phyloP scores from a whole-genome alignment of 2,329 filamentous ascomycete genomes.

The Penicillium sclerotiorum region DNA sequence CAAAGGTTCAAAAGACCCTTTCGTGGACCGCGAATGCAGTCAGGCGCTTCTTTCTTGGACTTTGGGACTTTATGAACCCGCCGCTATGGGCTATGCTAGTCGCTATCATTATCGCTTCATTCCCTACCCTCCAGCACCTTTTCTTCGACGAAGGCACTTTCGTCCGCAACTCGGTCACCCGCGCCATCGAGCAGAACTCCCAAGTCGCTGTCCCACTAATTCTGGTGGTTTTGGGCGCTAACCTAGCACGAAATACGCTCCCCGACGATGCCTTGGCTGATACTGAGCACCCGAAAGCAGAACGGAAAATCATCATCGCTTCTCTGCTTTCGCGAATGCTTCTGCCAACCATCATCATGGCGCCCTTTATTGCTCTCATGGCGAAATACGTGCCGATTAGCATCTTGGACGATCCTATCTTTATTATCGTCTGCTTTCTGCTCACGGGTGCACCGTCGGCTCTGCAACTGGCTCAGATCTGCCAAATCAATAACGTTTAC shows the following conservation, averaged over 20 bases:
- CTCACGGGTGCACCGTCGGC: conserved; percentile 92
- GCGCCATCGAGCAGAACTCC: conserved; percentile 80
- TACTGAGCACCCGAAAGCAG: conserved; percentile 68
- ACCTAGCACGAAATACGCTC: conserved; percentile 88
- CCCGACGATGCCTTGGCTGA: conserved; percentile 66
- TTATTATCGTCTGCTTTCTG: conserved; percentile 96
- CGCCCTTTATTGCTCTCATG: conserved; percentile 79
- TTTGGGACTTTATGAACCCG: conserved; percentile 97
- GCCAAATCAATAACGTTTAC: conserved; percentile 96
- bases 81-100: conserved; percentile 95
- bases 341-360: conserved; percentile 88
- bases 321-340: conserved; percentile 89
- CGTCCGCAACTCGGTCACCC: conserved; percentile 87
- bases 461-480: conserved; percentile 94
- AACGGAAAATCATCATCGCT: conserved; percentile 80
- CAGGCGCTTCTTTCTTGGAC: conserved; percentile 62
- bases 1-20: conserved; percentile 54
- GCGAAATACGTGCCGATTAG: conserved; percentile 91
- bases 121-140: conserved; percentile 76
- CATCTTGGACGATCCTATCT: conserved; percentile 96
- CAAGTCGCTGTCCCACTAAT: conserved; percentile 94
- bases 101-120: conserved; percentile 86
- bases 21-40: conserved; percentile 45
- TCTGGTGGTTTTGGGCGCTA: conserved; percentile 90
- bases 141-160: conserved; percentile 92